These are phyloP conservation scores for Eucalyptus caleyi DNA, from an alignment of 345 rosid genomes.

Conservation along the genomic window DNA sequence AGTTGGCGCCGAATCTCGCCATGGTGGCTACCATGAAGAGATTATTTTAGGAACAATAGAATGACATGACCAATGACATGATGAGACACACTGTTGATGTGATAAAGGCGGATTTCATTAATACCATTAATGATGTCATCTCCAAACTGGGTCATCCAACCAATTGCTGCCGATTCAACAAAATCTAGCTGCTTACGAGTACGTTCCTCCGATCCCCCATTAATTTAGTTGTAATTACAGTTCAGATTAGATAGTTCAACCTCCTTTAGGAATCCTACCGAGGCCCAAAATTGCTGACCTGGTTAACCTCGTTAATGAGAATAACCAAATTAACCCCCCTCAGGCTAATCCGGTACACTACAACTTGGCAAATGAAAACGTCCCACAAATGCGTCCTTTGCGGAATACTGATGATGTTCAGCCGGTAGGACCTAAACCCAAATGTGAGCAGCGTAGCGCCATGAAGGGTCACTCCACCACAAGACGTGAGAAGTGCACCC, in stretches of 20 bases:
- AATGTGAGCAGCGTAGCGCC: neutral
- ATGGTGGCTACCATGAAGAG: neutral
- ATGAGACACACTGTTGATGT: neutral
- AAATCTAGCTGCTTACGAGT: neutral
- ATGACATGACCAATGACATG: too few species aligned
- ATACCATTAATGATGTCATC: neutral
- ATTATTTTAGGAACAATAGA: neutral
- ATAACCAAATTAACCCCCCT: neutral
- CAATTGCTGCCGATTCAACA: neutral
- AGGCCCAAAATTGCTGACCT: neutral
- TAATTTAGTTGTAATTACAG: too few species aligned
- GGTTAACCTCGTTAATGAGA: neutral
- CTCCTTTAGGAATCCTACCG: neutral
- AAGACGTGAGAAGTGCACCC: neutral
- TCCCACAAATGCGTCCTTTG: neutral
- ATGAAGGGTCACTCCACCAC: neutral
- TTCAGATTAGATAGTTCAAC: neutral
- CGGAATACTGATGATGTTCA: neutral
- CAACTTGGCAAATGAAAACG: neutral
- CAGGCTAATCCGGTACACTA: neutral
- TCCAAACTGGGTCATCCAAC: neutral
- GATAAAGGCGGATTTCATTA: neutral
- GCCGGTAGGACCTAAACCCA: neutral
- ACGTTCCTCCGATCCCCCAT: neutral
- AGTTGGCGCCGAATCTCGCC: neutral